Base-by-base conservation (phyloP, 164 flowering plant genomes). In the Liriodendron chinense region DNA sequence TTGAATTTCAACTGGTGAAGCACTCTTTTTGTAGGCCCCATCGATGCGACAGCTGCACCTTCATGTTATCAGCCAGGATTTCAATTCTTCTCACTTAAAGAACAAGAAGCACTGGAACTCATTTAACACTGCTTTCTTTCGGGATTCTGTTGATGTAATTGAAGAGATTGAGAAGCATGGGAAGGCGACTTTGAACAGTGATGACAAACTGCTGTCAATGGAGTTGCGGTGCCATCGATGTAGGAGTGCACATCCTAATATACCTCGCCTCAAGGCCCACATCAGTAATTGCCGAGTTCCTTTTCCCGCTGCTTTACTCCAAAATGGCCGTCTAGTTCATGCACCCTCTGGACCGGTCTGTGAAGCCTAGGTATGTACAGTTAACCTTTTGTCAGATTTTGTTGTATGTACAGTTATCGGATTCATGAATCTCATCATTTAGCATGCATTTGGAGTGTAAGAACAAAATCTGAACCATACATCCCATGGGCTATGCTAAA, bases 81-180 rank as follows among this genome's bases (percentile, higher is more conserved):
- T 95, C 53, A 76, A 90, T 72, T 95, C 99, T 0, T 76, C 68
- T 10, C 88, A 89, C 80, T 78, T 92, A 69, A 93, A 90, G 88
- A 88, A 93, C 81, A 91, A 93, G 86, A 96, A 92, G 82, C 98
- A 96, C 80, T 96, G 99, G 99, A 92, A 93, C 85, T 87, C 96
- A 21, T 96, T 92, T 66, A 96, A 82, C 59, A 78, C 97, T 34
- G 82, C 82, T 20, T 96, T 96, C 84, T 96, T 93, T 72, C 91
- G 85, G 0, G 97, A 96, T 71, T 91, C 96, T 2, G 89, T 86
- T 1, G 93, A 90, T 78, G 97, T 93, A 10, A 87, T 92, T 2
- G 87, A 90, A 77, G 95, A 96, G 78, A 78, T 93, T 9, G 78
- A 72, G 12, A 78, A 75, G 22, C 28, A 78, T 34, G 97, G 93